Percentiles rank a stretch among this genome's conserved stretches.
Evolutionary conservation across 306 rosid species (phyloP).

Genomic region (Myrica gale): DNA sequence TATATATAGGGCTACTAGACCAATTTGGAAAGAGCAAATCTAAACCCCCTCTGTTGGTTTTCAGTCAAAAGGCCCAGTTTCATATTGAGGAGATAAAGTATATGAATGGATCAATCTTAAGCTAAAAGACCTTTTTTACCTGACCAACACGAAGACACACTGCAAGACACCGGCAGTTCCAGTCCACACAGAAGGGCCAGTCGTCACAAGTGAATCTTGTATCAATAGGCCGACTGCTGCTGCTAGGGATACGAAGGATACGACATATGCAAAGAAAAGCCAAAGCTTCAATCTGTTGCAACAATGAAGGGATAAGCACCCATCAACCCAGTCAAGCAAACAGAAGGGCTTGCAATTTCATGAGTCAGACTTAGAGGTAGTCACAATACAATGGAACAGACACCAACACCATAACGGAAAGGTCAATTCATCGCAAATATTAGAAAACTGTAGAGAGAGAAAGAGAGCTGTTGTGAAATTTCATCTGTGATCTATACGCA

Average conservation of each 20-base stretch:
- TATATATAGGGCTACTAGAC: too few species aligned
- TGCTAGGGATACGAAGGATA: conserved; percentile 94
- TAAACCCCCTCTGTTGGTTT: too few species aligned
- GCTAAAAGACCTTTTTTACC: conserved; percentile 42
- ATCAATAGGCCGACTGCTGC: conserved; percentile 93
- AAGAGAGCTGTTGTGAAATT: background rate
- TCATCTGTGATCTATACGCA: background rate
- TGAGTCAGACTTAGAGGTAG: background rate
- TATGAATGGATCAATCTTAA: conserved; percentile 14
- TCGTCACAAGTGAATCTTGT: conserved; percentile 79
- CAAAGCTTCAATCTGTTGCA: conserved; percentile 87
- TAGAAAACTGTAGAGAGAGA: too few species aligned
- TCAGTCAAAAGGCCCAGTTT: background rate
- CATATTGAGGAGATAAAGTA: conserved; percentile 8
- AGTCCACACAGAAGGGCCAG: conserved; percentile 88
- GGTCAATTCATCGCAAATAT: background rate
- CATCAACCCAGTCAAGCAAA: conserved; percentile 20
- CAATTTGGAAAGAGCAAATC: too few species aligned
- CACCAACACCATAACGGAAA: background rate
- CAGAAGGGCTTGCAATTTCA: conserved; percentile 11
- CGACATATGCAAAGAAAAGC: conserved; percentile 96
- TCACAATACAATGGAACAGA: background rate
- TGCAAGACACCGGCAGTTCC: conserved; percentile 95
- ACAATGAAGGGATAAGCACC: conserved; percentile 29
- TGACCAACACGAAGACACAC: conserved; percentile 81